phyloP scores from a whole-genome alignment of 228 moss, liverwort and hornwort species.

The Sphagnum fallax region DNA sequence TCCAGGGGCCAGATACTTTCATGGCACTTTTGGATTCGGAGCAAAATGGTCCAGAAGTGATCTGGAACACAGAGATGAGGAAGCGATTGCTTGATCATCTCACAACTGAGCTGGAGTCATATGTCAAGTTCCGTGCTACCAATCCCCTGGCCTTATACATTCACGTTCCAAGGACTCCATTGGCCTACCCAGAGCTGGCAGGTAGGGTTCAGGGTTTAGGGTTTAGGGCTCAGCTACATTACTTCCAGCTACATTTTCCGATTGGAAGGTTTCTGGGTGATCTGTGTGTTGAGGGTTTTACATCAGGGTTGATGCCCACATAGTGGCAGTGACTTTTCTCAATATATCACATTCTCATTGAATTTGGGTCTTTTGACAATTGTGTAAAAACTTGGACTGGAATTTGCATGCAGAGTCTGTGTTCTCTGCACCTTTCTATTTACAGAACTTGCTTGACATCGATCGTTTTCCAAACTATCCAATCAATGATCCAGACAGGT shows the following conservation, averaged over 20 bases:
- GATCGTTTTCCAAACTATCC: conserved; percentile 83
- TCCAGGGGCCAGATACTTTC: conserved; percentile 84
- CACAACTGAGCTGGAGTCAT: conserved; percentile 72
- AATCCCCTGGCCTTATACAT: conserved; percentile 94
- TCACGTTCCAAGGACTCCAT: conserved; percentile 78
- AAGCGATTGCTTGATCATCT: conserved; percentile 80
- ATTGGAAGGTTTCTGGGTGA: no score
- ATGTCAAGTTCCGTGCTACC: conserved; percentile 87
- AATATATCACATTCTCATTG: no score
- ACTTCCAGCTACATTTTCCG: no score
- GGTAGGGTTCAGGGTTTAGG: conserved; percentile 25
- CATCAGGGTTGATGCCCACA: no score
- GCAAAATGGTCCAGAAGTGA: conserved; percentile 87
- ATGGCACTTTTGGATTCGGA: conserved; percentile 62
- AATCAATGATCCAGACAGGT: conserved; percentile 76
- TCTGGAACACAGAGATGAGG: conserved; percentile 92
- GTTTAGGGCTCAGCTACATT: no score
- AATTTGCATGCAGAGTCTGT: conserved; percentile 51
- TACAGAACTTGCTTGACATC: conserved; percentile 83
- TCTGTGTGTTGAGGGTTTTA: no score
- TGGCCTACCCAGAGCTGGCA: conserved; percentile 78
- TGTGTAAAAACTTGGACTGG: no score
- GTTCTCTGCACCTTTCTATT: conserved; percentile 85
- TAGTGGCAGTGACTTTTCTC: no score
- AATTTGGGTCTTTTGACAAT: no score